These are phyloP conservation scores for Sporothrix humicola DNA, from an alignment of 2,329 filamentous ascomycete species.

Conservation along the genomic window DNA sequence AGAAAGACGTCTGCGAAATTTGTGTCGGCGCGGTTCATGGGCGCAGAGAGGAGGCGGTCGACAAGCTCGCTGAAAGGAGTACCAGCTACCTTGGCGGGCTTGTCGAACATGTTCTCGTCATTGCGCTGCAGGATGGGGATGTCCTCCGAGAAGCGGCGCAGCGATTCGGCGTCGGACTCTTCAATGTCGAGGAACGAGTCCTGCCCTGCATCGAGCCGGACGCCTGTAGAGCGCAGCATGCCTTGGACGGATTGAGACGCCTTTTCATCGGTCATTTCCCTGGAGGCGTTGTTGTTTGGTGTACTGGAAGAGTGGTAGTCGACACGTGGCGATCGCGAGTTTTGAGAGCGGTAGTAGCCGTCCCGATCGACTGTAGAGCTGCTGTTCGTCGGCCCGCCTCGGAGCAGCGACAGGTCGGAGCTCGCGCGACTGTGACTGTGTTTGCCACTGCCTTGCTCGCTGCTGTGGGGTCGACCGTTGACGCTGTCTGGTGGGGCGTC, in stretches of 20 bases:
- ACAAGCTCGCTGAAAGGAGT: conserved; percentile 74
- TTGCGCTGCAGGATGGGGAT: conserved; percentile 69
- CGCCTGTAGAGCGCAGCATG: conserved; percentile 58
- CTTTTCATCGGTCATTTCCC: conserved; percentile 54
- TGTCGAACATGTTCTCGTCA: conserved; percentile 66
- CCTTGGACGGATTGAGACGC: conserved; percentile 54
- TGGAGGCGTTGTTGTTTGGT: conserved; percentile 33
- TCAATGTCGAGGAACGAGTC: conserved; percentile 69
- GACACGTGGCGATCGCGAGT: conserved; percentile 55
- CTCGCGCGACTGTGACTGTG: conserved; percentile 74
- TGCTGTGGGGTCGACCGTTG: conserved; percentile 61
- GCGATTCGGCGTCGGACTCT: conserved; percentile 71
- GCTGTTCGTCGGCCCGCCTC: conserved; percentile 56
- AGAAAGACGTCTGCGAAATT: conserved; percentile 91
- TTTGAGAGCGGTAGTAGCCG: conserved; percentile 50
- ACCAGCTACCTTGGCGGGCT: conserved; percentile 58
- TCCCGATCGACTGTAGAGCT: conserved; percentile 46
- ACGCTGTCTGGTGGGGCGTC: conserved; percentile 59
- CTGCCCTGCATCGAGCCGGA: conserved; percentile 57
- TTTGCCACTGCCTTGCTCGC: conserved; percentile 61
- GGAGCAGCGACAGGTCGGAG: conserved; percentile 69
- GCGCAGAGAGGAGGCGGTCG: conserved; percentile 81
- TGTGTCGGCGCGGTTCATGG: conserved; percentile 82
- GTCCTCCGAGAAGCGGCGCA: conserved; percentile 68
- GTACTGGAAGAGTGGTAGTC: conserved; percentile 48